Evolutionary conservation across 805 yeast species (phyloP), one percentile per base, ranked within the genome.

Genomic region (Pichia exigua): DNA sequence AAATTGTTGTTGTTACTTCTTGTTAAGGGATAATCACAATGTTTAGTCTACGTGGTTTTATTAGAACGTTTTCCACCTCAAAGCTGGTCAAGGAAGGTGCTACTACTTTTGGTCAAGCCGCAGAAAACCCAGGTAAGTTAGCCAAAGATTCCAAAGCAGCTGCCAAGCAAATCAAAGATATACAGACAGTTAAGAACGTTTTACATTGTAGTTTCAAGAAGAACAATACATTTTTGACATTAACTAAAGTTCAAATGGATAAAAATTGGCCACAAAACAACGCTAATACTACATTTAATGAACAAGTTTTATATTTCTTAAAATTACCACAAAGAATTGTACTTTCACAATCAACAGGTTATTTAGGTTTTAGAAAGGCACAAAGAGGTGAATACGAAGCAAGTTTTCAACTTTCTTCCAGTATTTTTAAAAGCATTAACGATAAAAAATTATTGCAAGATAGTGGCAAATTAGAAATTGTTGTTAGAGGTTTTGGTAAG

Each of bases 351-450:
- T 78, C 88, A 9, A 85, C 96, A 0, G 99, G 99, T 48, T 81
- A 79, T 64, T 73, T 89, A 48, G 99, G 98, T 3, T 92, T 90
- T 74, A 79, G 89, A 62, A 89, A 90, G 62, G 80, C 94, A 18
- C 89, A 89, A 51, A 82, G 97, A 69, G 88, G 95, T 46, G 96
- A 89, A 67, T 88, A 87, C 63, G 99, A 92, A 69, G 97, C 96
- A 1, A 85, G 85, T 15, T 91, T 85, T 73, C 97, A 90, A 66
- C 84, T 92, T 11, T 73, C 90, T 17, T 73, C 90, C 4, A 79
- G 78, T 56, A 74, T 87, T 70, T 89, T 92, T 68, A 76, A 82
- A 55, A 66, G 75, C 57, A 86, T 92, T 26, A 64, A 81, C 80
- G 68, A 86, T 82, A 64, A 77, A 73, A 52, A 54, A 22, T 38